These are phyloP conservation scores for Penicillium digitatum DNA, from an alignment of 2,329 filamentous ascomycete genomes.

Conservation along the genomic window DNA sequence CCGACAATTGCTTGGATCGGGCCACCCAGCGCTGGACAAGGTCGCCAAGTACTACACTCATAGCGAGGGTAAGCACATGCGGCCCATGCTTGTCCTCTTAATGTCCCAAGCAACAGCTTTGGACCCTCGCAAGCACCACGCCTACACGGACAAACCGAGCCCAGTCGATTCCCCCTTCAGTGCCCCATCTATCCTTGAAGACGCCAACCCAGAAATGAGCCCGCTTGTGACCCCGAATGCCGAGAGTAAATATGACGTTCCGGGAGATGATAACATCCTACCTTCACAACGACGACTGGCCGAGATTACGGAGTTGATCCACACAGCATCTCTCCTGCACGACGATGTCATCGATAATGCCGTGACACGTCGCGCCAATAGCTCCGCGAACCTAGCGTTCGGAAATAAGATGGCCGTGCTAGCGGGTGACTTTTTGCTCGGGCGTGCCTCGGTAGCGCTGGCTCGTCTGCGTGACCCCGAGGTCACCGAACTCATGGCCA, in stretches of 20 bases:
- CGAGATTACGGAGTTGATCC: slow-evolving; percentile 95
- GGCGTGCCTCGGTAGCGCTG: slow-evolving; percentile 86
- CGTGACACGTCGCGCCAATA: slow-evolving; percentile 72
- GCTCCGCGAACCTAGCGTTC: slow-evolving; percentile 89
- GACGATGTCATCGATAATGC: slow-evolving; percentile 98
- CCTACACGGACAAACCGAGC: slow-evolving; percentile 28
- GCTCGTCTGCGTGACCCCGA: slow-evolving; percentile 87
- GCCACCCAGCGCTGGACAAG: slow-evolving; percentile 88
- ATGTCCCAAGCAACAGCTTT: slow-evolving; percentile 93
- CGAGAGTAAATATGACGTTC: slow-evolving; percentile 36
- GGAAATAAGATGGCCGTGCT: slow-evolving; percentile 99
- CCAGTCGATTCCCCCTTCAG: slow-evolving; percentile 60
- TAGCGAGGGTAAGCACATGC: slow-evolving; percentile 92
- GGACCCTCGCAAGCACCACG: slow-evolving; percentile 59
- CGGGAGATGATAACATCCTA: slow-evolving; percentile 62
- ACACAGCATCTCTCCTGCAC: slow-evolving; percentile 92
- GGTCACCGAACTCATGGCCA: slow-evolving; percentile 89
- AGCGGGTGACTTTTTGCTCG: slow-evolving; percentile 93
- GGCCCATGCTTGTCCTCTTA: slow-evolving; percentile 87
- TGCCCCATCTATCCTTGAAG: slow-evolving; percentile 62
- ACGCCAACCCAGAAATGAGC: slow-evolving; percentile 69
- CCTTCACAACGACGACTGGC: slow-evolving; percentile 90
- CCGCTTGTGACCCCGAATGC: slow-evolving; percentile 50
- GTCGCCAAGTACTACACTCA: slow-evolving; percentile 98
- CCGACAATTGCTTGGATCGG: slow-evolving; percentile 84